These are phyloP conservation scores for Mycena polygramma DNA, from an alignment of 768 basidiomycete species.

Conservation along the genomic window DNA sequence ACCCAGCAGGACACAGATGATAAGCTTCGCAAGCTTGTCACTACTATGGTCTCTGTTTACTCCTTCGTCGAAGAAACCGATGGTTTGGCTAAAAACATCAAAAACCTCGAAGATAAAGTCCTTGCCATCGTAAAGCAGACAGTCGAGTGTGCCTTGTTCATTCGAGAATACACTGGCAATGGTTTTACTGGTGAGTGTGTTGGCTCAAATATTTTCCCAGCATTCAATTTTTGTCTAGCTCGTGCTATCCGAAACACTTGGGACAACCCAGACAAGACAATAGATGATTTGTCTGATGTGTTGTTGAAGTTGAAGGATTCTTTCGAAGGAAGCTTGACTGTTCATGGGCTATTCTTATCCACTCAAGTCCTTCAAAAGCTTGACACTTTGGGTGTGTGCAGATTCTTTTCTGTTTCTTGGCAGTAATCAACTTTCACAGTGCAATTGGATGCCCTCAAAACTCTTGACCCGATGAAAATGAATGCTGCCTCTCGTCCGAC, in stretches of 20 bases:
- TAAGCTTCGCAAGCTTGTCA: background rate
- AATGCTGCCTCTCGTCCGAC: background rate
- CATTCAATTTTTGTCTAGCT: background rate
- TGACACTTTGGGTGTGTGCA: too few species aligned
- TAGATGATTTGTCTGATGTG: background rate
- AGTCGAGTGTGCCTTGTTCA: background rate
- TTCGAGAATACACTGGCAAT: background rate
- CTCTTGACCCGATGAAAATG: background rate
- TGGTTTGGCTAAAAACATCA: background rate
- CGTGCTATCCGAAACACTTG: background rate
- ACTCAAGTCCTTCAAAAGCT: background rate
- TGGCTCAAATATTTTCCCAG: too few species aligned
- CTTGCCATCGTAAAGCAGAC: background rate
- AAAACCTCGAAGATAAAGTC: background rate
- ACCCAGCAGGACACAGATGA: background rate
- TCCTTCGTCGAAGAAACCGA: background rate
- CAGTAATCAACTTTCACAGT: background rate
- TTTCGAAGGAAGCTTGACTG: background rate
- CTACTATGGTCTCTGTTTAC: background rate
- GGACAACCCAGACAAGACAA: background rate
- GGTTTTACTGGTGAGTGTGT: conserved; percentile 3
- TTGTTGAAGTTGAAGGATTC: conserved; percentile 3
- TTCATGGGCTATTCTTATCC: background rate
- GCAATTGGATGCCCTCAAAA: background rate
- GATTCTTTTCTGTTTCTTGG: too few species aligned